Evolutionary conservation across 2,329 filamentous ascomycete genomes (phyloP).

Genomic region (Alternaria ethzedia): DNA sequence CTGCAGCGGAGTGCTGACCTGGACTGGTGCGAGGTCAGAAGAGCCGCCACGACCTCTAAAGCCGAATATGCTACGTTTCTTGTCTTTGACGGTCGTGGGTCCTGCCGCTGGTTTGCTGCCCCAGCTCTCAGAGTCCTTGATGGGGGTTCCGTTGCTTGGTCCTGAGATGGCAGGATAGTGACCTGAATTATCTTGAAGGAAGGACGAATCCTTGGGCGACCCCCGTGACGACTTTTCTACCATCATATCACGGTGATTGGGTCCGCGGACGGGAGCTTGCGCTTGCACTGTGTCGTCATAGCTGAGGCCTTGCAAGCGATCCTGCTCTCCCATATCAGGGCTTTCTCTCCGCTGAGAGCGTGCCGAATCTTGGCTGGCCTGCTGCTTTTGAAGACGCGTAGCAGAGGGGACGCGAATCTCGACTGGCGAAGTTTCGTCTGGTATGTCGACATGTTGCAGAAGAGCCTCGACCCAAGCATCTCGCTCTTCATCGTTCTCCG

Average conservation of each 20-base stretch:
- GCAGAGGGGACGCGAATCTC: slow-evolving; percentile 53
- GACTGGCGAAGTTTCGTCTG: slow-evolving; percentile 51
- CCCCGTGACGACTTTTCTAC: slow-evolving; percentile 24
- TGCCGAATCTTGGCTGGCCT: slow-evolving; percentile 34
- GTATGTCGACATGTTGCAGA: slow-evolving; percentile 84
- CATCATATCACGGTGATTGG: slow-evolving; percentile 40
- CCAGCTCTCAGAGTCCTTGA: slow-evolving; percentile 83
- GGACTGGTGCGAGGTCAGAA: slow-evolving; percentile 63
- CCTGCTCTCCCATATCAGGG: slow-evolving; percentile 44
- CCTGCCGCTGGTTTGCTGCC: slow-evolving; percentile 67
- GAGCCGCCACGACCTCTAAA: slow-evolving; percentile 71
- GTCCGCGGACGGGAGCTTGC: slow-evolving; percentile 62
- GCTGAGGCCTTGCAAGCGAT: slow-evolving; percentile 56
- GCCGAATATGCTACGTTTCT: slow-evolving; percentile 75
- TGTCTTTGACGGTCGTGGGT: slow-evolving; percentile 71
- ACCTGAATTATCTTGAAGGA: slow-evolving; percentile 36
- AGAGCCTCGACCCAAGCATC: slow-evolving; percentile 93
- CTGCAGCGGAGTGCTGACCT: slow-evolving; percentile 25
- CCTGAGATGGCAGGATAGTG: slow-evolving; percentile 70
- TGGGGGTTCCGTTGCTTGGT: slow-evolving; percentile 82
- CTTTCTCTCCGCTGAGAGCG: slow-evolving; percentile 46
- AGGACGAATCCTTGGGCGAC: slow-evolving; percentile 45
- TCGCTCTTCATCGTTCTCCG: slow-evolving; percentile 90
- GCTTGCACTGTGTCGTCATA: slow-evolving; percentile 65
- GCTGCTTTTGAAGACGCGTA: slow-evolving; percentile 51